Evolutionary conservation across 2,329 filamentous ascomycete species (phyloP).

Genomic region (Aspergillus unguis): DNA sequence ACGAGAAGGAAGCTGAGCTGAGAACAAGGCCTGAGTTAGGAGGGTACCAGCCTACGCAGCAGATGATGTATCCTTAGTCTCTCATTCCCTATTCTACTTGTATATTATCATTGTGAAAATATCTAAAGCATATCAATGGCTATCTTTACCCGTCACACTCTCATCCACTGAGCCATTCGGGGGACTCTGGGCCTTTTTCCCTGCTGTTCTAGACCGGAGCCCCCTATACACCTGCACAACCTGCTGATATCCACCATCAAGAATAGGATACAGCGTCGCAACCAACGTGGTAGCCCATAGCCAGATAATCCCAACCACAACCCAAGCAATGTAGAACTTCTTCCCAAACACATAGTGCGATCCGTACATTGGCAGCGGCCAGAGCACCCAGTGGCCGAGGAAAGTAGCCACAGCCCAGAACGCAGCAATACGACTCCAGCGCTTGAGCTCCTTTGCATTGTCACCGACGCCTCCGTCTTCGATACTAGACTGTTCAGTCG

Average conservation of each 20-base stretch:
- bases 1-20: conserved; percentile 22
- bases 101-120: too few relatives aligned
- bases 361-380: conserved; percentile 56
- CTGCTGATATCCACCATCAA: not conserved
- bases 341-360: conserved; percentile 50
- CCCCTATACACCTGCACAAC: not conserved
- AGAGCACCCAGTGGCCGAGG: conserved; percentile 53
- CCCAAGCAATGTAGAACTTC: not conserved
- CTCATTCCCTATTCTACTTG: too few relatives aligned
- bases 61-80: conserved; percentile 10
- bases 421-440: conserved; percentile 48
- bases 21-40: conserved; percentile 14
- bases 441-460: conserved; percentile 39
- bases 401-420: conserved; percentile 51
- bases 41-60: conserved; percentile 9
- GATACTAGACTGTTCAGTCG: not conserved
- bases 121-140: too few relatives aligned
- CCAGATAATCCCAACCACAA: not conserved
- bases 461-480: conserved; percentile 12
- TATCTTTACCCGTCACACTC: too few relatives aligned
- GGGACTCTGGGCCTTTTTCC: too few relatives aligned
- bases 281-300: not conserved
- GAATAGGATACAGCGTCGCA: not conserved
- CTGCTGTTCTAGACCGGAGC: not conserved
- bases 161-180: too few relatives aligned